A percentile compares a stretch with the other conserved stretches of the same genome.
phyloP scores from a whole-genome alignment of 176 grass and related monocot genomes.

The Cenchrus fungigraminus region DNA sequence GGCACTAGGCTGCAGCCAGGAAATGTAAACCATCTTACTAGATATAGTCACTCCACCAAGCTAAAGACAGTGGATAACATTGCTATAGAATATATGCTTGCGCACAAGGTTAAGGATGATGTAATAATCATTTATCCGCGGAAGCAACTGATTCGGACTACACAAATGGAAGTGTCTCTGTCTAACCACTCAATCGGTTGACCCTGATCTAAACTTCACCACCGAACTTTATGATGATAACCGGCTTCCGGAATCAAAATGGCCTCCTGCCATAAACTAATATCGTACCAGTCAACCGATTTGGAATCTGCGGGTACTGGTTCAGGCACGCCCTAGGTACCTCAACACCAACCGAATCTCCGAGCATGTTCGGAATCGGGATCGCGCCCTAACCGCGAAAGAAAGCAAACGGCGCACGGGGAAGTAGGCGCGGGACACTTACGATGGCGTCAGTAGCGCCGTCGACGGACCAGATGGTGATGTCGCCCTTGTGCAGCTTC shows the following conservation, averaged over 20 bases:
- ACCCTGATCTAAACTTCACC: background rate
- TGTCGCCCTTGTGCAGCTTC: conserved; percentile 87
- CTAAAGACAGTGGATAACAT: background rate
- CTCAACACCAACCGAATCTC: background rate
- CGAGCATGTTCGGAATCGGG: background rate
- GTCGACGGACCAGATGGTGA: conserved; percentile 82
- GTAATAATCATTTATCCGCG: background rate
- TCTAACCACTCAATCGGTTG: background rate
- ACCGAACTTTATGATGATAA: too few species aligned
- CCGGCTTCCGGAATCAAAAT: background rate
- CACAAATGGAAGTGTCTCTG: background rate
- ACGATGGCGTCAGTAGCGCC: conserved; percentile 87
- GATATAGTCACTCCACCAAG: background rate
- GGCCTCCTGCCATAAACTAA: background rate
- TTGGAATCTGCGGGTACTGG: background rate
- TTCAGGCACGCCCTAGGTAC: background rate
- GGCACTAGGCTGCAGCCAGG: background rate
- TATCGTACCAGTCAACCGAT: background rate
- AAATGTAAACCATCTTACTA: background rate
- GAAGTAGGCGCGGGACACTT: background rate
- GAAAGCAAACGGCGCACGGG: background rate
- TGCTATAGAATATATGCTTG: background rate
- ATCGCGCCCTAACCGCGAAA: background rate
- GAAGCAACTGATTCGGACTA: background rate
- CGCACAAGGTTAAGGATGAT: background rate